These are phyloP conservation scores for Coemansia sp. DNA, from an alignment of 192 early-diverging fungal species.

Conservation along the genomic window DNA sequence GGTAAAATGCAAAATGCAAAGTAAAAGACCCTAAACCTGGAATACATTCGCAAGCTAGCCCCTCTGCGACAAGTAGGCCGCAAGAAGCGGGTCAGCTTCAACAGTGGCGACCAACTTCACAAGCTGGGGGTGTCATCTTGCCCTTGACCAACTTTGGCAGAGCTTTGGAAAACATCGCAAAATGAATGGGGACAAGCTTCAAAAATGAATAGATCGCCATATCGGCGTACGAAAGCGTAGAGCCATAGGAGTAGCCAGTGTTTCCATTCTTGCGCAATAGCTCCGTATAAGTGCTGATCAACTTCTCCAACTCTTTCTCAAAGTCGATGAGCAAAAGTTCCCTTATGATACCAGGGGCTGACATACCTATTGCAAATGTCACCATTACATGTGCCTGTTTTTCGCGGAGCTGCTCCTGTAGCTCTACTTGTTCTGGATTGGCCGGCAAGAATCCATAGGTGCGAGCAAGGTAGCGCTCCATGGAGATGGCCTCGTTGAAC, in stretches of 20 bases:
- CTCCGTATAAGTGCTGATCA: slow-evolving; percentile 35
- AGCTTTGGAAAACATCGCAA: neutral
- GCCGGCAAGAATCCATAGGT: slow-evolving; percentile 48
- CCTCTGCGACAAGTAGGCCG: neutral
- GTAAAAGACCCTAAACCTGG: neutral
- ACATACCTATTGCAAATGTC: too few relatives aligned
- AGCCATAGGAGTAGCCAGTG: slow-evolving; percentile 53
- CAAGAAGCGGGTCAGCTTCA: slow-evolving; percentile 13
- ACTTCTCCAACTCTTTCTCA: slow-evolving; percentile 16
- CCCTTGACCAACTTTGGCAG: neutral
- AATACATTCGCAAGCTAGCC: neutral
- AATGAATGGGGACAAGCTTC: slow-evolving; percentile 9
- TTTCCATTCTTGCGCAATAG: slow-evolving; percentile 53
- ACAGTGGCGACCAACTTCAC: slow-evolving; percentile 27
- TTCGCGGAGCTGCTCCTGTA: slow-evolving; percentile 22
- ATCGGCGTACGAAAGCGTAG: slow-evolving; percentile 48
- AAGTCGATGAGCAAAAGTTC: slow-evolving; percentile 1
- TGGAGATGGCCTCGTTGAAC: slow-evolving; percentile 44
- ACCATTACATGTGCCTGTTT: neutral
- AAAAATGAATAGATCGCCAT: slow-evolving; percentile 20
- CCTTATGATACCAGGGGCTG: neutral
- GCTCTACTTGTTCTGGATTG: slow-evolving; percentile 28
- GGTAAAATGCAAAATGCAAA: neutral
- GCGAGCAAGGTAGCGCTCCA: slow-evolving; percentile 55
- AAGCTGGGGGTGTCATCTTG: slow-evolving; percentile 30